phyloP scores from a whole-genome alignment of 176 grass and related monocot species.

The Eragrostis nindensis region DNA sequence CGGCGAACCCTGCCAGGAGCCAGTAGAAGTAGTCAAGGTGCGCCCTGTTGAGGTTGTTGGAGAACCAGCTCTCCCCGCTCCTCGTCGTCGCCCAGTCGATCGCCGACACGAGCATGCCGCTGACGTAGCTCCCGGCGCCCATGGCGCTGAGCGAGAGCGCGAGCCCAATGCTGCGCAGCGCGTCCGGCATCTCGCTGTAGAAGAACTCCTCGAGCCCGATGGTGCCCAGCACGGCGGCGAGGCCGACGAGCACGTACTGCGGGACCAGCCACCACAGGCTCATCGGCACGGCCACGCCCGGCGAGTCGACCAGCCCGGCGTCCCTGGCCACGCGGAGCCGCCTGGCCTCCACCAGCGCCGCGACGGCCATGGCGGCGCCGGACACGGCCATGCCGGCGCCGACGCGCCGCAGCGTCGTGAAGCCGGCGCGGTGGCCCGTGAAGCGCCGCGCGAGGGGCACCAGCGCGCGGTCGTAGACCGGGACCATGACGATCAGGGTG shows the following conservation, averaged over 20 bases:
- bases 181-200: conserved; percentile 61
- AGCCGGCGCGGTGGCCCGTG: too few species aligned
- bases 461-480: too few species aligned
- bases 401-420: too few species aligned
- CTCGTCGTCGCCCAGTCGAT: conserved; percentile 48
- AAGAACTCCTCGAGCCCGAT: conserved; percentile 68
- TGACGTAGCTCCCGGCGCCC: conserved; percentile 57
- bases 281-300: conserved; percentile 46
- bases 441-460: too few species aligned
- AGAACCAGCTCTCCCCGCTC: conserved; percentile 63
- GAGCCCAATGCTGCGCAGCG: conserved; percentile 60
- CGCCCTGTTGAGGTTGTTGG: conserved; percentile 63
- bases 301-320: too few species aligned
- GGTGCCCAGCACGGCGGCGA: too few species aligned
- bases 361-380: too few species aligned
- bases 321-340: too few species aligned
- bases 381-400: too few species aligned
- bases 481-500: too few species aligned
- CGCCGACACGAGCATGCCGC: conserved; percentile 53
- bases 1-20: conserved; percentile 52
- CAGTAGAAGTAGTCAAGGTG: conserved; percentile 84
- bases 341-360: too few species aligned
- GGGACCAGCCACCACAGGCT: conserved; percentile 85
- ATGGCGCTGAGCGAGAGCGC: conserved; percentile 64
- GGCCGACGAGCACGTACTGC: conserved; percentile 37